Evolutionary conservation across 2,329 filamentous ascomycete species (phyloP).

Genomic region (Pseudogymnoascus sp.): DNA sequence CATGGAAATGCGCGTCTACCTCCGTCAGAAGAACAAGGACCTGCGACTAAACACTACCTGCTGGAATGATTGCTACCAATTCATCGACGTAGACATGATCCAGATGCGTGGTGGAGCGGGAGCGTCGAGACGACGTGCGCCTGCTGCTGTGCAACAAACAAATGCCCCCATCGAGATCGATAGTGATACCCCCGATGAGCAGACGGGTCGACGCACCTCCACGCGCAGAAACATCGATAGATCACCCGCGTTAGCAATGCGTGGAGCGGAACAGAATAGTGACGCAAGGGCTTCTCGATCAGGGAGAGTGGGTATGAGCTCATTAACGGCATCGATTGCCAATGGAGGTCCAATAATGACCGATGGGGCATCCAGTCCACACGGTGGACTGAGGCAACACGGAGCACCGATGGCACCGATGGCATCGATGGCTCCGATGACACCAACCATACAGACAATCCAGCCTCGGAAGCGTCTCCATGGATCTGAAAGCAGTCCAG

Average conservation of each 20-base stretch:
- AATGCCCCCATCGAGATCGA: not conserved
- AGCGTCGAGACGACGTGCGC: not conserved
- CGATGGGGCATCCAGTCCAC: not conserved
- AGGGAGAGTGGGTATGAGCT: not conserved
- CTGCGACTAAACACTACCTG: conserved; percentile 30
- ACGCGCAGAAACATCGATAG: not conserved
- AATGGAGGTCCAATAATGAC: not conserved
- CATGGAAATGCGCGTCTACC: conserved; percentile 26
- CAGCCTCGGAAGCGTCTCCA: conserved; percentile 3
- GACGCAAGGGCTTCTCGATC: not conserved
- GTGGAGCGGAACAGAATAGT: not conserved
- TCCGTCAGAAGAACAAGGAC: conserved; percentile 29
- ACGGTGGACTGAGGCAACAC: not conserved
- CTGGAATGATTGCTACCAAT: conserved; percentile 28
- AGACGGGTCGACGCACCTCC: not conserved
- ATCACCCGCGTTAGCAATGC: not conserved
- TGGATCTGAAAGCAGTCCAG: not conserved
- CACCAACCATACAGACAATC: not conserved
- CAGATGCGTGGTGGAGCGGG: conserved; percentile 5
- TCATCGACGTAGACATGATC: conserved; percentile 21
- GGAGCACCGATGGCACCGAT: not conserved
- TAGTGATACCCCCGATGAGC: not conserved
- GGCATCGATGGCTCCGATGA: not conserved
- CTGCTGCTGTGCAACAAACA: not conserved
- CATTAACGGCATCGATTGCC: not conserved